Conservation (phyloP, 805 yeast species). For the Pichia insulana region DNA sequence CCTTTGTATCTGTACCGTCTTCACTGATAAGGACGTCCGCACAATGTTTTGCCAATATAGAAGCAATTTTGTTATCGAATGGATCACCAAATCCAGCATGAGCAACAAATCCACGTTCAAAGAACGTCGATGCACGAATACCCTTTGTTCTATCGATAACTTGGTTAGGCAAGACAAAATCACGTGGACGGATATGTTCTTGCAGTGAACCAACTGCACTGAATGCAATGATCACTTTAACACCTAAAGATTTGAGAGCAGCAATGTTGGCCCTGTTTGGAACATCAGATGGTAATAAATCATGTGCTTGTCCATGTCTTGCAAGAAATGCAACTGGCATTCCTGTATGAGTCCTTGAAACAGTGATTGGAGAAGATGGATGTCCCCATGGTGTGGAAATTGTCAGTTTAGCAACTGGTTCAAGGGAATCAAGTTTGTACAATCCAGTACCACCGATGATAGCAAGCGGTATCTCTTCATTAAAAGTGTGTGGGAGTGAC, state of each 20-base stretch:
- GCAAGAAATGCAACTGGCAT: conserved; percentile 90
- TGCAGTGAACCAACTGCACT: conserved; percentile 95
- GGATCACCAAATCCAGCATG: conserved; percentile 98
- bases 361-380: conserved; percentile 90
- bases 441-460: conserved; percentile 98
- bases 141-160: conserved; percentile 97
- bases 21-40: conserved; percentile 47
- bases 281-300: conserved; percentile 82
- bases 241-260: conserved; percentile 82
- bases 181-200: conserved; percentile 84
- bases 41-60: conserved; percentile 50
- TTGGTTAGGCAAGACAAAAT: conserved; percentile 94
- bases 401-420: conserved; percentile 77
- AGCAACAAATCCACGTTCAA: conserved; percentile 89
- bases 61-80: conserved; percentile 67
- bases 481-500: conserved; percentile 39
- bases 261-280: conserved; percentile 94
- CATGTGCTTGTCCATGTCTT: conserved; percentile 89
- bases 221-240: conserved; percentile 81
- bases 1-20: conserved; percentile 29
- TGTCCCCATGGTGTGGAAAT: conserved; percentile 95
- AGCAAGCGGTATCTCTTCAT: conserved; percentile 69
- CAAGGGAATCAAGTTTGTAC: conserved; percentile 71
- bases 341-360: conserved; percentile 68
- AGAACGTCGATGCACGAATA: conserved; percentile 79